Percentiles rank a stretch among this genome's conserved stretches.
Conservation (phyloP, 73 alveolate genomes). For the Blepharisma japonicum region DNA sequence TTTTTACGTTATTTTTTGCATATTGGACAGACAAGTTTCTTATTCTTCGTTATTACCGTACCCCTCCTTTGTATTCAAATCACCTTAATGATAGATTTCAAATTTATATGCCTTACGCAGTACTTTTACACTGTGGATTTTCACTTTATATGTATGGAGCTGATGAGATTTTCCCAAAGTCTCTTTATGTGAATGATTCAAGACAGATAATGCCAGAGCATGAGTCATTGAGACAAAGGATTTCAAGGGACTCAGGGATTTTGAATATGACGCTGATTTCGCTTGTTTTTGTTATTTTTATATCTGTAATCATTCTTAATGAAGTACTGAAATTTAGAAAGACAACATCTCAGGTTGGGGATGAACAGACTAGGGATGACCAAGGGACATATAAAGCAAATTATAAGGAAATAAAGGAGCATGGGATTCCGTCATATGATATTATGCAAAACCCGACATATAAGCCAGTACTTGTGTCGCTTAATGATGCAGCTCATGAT, state of each 20-base stretch:
- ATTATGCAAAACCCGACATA: neutral
- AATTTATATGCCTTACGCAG: constrained; percentile 32
- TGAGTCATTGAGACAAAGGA: neutral
- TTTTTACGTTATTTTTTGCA: constrained; percentile 1
- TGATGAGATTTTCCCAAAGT: constrained; percentile 32
- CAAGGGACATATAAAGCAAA: neutral
- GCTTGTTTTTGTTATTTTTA: neutral
- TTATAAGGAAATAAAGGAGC: neutral
- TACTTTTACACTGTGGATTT: constrained; percentile 34
- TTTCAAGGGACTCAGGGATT: neutral
- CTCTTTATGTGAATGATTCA: neutral
- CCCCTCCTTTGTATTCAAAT: neutral
- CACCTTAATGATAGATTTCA: neutral
- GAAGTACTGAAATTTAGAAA: neutral
- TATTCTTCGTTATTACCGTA: neutral
- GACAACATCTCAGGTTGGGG: neutral
- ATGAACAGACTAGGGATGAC: neutral
- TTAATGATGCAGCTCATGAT: constrained; percentile 23
- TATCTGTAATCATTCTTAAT: neutral
- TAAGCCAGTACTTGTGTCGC: neutral
- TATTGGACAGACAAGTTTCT: constrained; percentile 14
- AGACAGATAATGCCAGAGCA: neutral
- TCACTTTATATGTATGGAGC: constrained; percentile 51
- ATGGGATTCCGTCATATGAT: neutral
- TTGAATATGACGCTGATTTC: neutral